phyloP scores from a whole-genome alignment of 2,329 filamentous ascomycete genomes.

The Trichophyton rubrum region DNA sequence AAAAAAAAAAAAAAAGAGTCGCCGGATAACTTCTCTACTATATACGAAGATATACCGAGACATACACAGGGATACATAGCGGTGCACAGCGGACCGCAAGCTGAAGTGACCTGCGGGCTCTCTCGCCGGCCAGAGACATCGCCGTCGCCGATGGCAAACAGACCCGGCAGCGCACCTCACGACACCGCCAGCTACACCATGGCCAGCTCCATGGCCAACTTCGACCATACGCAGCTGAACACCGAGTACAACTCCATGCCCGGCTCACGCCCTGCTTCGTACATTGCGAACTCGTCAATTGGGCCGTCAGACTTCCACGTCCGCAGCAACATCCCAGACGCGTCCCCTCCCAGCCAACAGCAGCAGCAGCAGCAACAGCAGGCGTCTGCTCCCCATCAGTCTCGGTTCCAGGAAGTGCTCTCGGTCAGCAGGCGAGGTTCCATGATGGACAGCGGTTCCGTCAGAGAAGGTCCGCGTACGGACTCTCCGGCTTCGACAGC shows the following conservation, averaged over 20 bases:
- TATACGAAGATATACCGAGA: neutral
- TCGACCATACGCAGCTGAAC: slow-evolving; percentile 21
- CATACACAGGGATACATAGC: neutral
- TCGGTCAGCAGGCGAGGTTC: slow-evolving; percentile 23
- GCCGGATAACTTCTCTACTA: neutral
- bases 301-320: slow-evolving; percentile 26
- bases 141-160: slow-evolving; percentile 16
- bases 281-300: slow-evolving; percentile 22
- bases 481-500: slow-evolving; percentile 33
- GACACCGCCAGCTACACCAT: slow-evolving; percentile 21
- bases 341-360: slow-evolving; percentile 14
- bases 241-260: slow-evolving; percentile 24
- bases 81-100: neutral
- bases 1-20: neutral
- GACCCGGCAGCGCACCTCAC: slow-evolving; percentile 29
- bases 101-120: neutral
- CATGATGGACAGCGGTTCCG: slow-evolving; percentile 18
- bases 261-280: slow-evolving; percentile 31
- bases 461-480: slow-evolving; percentile 13
- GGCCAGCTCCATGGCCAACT: slow-evolving; percentile 17
- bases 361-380: too few species aligned
- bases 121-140: neutral
- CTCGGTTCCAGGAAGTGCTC: slow-evolving; percentile 30
- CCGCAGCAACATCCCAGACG: slow-evolving; percentile 22
- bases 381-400: slow-evolving; percentile 19